phyloP scores from a whole-genome alignment of 1,284 basidiomycete genomes.

The Trametes hirsuta region DNA sequence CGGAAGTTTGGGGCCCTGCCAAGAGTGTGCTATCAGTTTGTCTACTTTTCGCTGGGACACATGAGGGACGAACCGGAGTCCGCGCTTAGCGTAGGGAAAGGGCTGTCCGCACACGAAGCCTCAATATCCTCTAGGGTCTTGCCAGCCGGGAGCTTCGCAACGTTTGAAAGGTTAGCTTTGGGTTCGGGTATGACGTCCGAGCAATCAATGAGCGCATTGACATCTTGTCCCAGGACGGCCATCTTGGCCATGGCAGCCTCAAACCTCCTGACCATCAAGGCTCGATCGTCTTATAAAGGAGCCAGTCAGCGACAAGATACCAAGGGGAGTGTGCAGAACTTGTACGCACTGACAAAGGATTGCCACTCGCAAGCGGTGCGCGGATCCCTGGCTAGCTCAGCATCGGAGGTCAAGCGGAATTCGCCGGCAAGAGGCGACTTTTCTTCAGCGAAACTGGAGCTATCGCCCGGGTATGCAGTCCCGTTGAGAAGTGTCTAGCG shows the following conservation, averaged over 20 bases:
- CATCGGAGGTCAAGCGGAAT: conserved; percentile 40
- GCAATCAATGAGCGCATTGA: conserved; percentile 34
- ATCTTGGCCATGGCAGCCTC: conserved; percentile 31
- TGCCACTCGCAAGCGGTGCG: conserved; percentile 43
- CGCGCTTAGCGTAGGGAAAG: conserved; percentile 34
- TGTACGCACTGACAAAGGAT: conserved; percentile 29
- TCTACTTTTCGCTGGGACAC: too few relatives aligned
- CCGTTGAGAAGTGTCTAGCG: conserved; percentile 37
- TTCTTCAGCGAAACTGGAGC: conserved; percentile 30
- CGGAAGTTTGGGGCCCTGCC: too few relatives aligned
- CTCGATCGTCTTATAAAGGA: conserved; percentile 31
- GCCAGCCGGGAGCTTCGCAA: conserved; percentile 37
- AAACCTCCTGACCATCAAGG: conserved; percentile 31
- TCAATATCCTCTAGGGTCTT: conserved; percentile 33
- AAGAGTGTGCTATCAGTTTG: too few relatives aligned
- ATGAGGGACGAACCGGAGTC: conserved; percentile 11
- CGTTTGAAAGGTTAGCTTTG: conserved; percentile 16
- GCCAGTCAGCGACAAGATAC: neutral
- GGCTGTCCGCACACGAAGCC: conserved; percentile 32
- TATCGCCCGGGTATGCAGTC: conserved; percentile 33
- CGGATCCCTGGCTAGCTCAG: conserved; percentile 19
- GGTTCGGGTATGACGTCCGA: conserved; percentile 41
- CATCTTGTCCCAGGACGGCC: conserved; percentile 35
- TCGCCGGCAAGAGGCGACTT: conserved; percentile 35
- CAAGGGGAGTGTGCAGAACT: too few relatives aligned